Evolutionary conservation across 2,329 filamentous ascomycete species (phyloP).

Genomic region (Diaporthe sp.): DNA sequence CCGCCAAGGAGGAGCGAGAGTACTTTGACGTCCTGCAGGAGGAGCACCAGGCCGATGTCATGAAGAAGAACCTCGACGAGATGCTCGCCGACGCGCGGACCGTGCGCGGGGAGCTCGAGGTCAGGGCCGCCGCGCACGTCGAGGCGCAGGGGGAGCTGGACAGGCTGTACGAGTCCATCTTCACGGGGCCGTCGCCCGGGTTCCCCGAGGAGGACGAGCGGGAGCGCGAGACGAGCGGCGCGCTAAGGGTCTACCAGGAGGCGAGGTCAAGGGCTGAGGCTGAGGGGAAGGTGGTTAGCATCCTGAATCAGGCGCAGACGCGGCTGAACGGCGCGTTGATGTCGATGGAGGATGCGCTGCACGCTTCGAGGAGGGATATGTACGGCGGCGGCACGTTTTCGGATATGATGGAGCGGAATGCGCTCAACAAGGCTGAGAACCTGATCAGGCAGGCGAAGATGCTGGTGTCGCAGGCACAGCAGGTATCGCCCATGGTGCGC

Average conservation of each 20-base stretch:
- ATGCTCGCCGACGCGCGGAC: slow-evolving; percentile 56
- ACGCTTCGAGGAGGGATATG: slow-evolving; percentile 59
- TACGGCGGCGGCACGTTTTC: slow-evolving; percentile 61
- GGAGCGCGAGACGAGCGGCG: slow-evolving; percentile 53
- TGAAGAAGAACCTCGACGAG: slow-evolving; percentile 53
- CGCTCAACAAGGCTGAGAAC: slow-evolving; percentile 61
- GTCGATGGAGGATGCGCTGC: slow-evolving; percentile 57
- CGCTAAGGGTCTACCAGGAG: slow-evolving; percentile 53
- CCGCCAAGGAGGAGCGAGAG: slow-evolving; percentile 66
- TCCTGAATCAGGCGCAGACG: slow-evolving; percentile 55
- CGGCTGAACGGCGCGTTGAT: slow-evolving; percentile 51
- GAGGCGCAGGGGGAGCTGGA: slow-evolving; percentile 62
- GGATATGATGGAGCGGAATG: slow-evolving; percentile 67
- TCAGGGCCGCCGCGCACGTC: slow-evolving; percentile 50
- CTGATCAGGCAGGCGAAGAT: slow-evolving; percentile 55
- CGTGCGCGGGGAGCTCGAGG: slow-evolving; percentile 52
- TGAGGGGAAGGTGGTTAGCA: slow-evolving; percentile 55
- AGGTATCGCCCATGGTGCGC: slow-evolving; percentile 53
- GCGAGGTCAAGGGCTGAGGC: slow-evolving; percentile 51
- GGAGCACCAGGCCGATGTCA: slow-evolving; percentile 58
- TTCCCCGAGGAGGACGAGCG: slow-evolving; percentile 66
- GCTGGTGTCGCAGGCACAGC: slow-evolving; percentile 55
- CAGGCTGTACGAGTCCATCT: slow-evolving; percentile 65
- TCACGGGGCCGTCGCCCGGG: slow-evolving; percentile 63
- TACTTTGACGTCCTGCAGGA: slow-evolving; percentile 66